Percentiles rank a stretch among this genome's conserved stretches.
phyloP scores from a whole-genome alignment of 768 basidiomycete genomes.

The Hortiboletus campestris region DNA sequence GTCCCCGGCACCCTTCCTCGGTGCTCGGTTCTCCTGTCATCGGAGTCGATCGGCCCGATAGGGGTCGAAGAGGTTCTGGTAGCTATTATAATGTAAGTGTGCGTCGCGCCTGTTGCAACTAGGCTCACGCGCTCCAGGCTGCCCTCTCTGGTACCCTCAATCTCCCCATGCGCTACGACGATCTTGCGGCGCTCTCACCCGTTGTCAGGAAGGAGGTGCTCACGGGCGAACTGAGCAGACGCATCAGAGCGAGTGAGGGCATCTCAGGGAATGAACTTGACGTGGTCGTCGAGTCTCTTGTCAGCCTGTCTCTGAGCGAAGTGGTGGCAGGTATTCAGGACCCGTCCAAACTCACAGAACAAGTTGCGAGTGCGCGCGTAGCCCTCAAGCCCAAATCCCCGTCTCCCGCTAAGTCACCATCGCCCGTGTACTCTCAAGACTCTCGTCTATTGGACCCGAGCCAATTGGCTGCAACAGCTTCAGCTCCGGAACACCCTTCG shows the following conservation, averaged over 20 bases:
- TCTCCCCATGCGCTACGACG: slow-evolving; percentile 85
- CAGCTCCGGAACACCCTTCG: slow-evolving; percentile 87
- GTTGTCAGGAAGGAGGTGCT: slow-evolving; percentile 86
- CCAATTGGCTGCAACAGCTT: slow-evolving; percentile 69
- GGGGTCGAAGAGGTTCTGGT: slow-evolving; percentile 75
- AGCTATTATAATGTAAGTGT: slow-evolving; percentile 78
- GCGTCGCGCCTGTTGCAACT: background rate
- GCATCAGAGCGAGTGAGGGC: slow-evolving; percentile 56
- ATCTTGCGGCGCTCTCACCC: slow-evolving; percentile 76
- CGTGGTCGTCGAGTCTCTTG: slow-evolving; percentile 67
- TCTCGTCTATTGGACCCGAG: slow-evolving; percentile 66
- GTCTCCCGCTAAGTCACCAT: slow-evolving; percentile 50
- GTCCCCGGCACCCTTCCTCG: slow-evolving; percentile 57
- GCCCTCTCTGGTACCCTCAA: slow-evolving; percentile 78
- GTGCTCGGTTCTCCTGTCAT: slow-evolving; percentile 57
- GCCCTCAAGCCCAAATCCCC: slow-evolving; percentile 36
- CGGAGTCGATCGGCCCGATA: slow-evolving; percentile 55
- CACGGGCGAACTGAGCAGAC: slow-evolving; percentile 76
- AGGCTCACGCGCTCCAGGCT: slow-evolving; percentile 46
- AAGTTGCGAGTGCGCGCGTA: slow-evolving; percentile 47
- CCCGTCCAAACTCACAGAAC: slow-evolving; percentile 59
- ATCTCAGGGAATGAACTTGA: slow-evolving; percentile 59
- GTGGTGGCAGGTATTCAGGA: slow-evolving; percentile 78
- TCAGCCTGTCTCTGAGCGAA: slow-evolving; percentile 68
- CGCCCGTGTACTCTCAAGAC: slow-evolving; percentile 62